These are phyloP conservation scores for Fusarium buharicum DNA, from an alignment of 2,329 filamentous ascomycete species.

Conservation along the genomic window DNA sequence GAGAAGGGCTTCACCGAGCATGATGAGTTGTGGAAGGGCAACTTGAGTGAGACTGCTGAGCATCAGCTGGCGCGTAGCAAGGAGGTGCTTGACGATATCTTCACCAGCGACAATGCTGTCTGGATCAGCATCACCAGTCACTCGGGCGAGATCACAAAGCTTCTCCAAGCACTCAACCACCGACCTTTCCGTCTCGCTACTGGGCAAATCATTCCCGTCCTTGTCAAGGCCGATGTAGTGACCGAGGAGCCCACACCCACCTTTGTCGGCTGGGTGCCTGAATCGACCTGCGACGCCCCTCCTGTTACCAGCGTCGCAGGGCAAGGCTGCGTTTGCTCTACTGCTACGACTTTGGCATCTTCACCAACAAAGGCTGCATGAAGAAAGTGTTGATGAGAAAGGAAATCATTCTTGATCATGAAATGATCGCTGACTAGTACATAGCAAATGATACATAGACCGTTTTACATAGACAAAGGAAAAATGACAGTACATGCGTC, in stretches of 20 bases:
- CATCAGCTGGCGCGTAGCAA: conserved; percentile 63
- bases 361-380: conserved; percentile 30
- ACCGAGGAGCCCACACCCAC: conserved; percentile 43
- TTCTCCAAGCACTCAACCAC: conserved; percentile 68
- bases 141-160: conserved; percentile 64
- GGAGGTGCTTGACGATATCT: conserved; percentile 66
- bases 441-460: conserved; percentile 18
- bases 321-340: conserved; percentile 55
- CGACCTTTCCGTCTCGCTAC: conserved; percentile 71
- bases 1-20: conserved; percentile 70
- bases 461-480: conserved; percentile 22
- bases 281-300: conserved; percentile 57
- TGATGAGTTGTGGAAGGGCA: conserved; percentile 58
- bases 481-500: conserved; percentile 17
- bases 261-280: conserved; percentile 51
- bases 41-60: conserved; percentile 54
- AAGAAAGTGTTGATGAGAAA: not conserved
- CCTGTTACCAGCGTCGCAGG: conserved; percentile 57
- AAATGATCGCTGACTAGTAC: conserved; percentile 19
- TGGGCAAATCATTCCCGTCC: conserved; percentile 73
- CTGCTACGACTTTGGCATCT: conserved; percentile 30
- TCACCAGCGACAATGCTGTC: conserved; percentile 61
- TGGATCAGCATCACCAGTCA: conserved; percentile 71
- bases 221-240: conserved; percentile 67
- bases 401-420: conserved; percentile 14